Evolutionary conservation across 1,139 yeast genomes (phyloP).

Genomic region (Geotrichum macrosporum): DNA sequence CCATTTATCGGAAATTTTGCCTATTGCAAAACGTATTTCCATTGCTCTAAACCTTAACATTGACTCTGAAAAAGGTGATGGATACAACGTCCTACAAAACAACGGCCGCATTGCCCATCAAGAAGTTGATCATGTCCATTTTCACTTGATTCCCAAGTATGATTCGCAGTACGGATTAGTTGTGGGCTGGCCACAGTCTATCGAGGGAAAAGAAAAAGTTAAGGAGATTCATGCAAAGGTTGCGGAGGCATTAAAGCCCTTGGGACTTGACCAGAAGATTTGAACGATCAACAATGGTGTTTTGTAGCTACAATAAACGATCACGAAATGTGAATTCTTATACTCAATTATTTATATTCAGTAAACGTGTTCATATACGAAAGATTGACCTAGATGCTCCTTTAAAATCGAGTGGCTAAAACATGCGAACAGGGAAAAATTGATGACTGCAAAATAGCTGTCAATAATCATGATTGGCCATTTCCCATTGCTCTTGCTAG

Average conservation of each 20-base stretch:
- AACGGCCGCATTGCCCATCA: constrained; percentile 94
- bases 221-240: constrained; percentile 62
- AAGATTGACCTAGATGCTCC: no score
- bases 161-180: constrained; percentile 62
- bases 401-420: no score
- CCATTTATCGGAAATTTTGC: constrained; percentile 74
- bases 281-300: no score
- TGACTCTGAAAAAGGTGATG: constrained; percentile 60
- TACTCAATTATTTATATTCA: no score
- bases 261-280: constrained; percentile 14
- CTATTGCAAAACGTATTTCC: constrained; percentile 81
- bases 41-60: constrained; percentile 61
- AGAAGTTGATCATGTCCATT: constrained; percentile 90
- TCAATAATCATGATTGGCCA: no score
- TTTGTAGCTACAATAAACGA: not conserved
- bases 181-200: constrained; percentile 91
- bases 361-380: no score
- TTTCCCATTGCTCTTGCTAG: no score
- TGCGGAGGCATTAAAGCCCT: constrained; percentile 32
- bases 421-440: no score
- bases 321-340: no score
- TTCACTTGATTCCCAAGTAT: constrained; percentile 89
- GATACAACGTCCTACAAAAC: constrained; percentile 87
- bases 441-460: no score
- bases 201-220: constrained; percentile 56